Evolutionary conservation across 2,329 filamentous ascomycete species (phyloP), one percentile per base, ranked within the genome.

Genomic region (Cytospora schulzeri): DNA sequence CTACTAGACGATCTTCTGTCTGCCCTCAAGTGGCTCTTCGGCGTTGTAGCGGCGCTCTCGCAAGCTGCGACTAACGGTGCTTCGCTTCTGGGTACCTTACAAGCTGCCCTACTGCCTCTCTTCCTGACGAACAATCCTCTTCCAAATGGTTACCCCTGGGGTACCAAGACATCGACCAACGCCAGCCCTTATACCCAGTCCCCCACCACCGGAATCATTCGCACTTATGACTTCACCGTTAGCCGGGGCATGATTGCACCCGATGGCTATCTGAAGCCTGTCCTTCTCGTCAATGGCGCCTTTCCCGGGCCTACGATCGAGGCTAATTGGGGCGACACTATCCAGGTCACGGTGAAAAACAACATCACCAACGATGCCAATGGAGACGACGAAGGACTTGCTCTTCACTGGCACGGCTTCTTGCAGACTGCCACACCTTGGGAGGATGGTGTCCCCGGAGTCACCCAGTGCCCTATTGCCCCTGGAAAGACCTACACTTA

Each of bases 271-370:
- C 72, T 81, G 64, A 79, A 74, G 64, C 67, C 76, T 5, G 81
- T 80, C 4, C 81, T 93, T 65, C 79, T 91, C 33, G 78, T 91
- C 71, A 89, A 90, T 71, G 85, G 84, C 11, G 81, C 85, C 52
- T 88, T 85, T 66, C 90, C 90, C 0, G 90, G 88, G 0, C 90
- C 90, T 1, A 79, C 82, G 17, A 85, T 93, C 61, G 81, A 83
- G 66, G 88, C 84, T 22, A 82, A 88, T 73, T 88, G 85, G 85
- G 86, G 85, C 48, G 86, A 88, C 70, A 83, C 76, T 29, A 81
- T 87, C 54, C 77, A 90, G 61, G 85, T 92, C 52, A 88, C 86
- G 33, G 83, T 93, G 62, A 82, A 85, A 75, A 95, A 95, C 75
- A 84, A 87, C 57, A 85, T 93, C 15, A 84, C 69, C 66, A 94